phyloP scores from a whole-genome alignment of 1,139 yeast species.

The Pichia norvegensis region DNA sequence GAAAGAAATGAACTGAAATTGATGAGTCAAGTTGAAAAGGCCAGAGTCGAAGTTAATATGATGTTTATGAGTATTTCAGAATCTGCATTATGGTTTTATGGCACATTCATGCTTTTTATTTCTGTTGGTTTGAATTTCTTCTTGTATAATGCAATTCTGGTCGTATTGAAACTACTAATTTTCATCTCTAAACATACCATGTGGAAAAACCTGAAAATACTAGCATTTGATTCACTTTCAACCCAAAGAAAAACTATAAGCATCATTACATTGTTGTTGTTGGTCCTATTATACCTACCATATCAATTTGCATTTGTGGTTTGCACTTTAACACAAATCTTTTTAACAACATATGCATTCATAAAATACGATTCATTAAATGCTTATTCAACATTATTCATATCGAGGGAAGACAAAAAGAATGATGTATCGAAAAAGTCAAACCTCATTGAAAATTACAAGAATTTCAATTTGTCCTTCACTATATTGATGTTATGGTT shows the following conservation, averaged over 20 bases:
- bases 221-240: conserved; percentile 7
- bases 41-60: conserved; percentile 30
- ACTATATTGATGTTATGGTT: conserved; percentile 59
- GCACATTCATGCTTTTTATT: conserved; percentile 48
- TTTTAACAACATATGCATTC: conserved; percentile 9
- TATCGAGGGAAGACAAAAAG: background rate
- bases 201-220: conserved; percentile 6
- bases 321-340: conserved; percentile 45
- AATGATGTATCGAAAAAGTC: background rate
- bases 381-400: conserved; percentile 7
- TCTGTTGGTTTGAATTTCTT: conserved; percentile 40
- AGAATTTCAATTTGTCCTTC: conserved; percentile 49
- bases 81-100: conserved; percentile 46
- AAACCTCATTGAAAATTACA: conserved; percentile 22
- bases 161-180: conserved; percentile 1
- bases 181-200: background rate
- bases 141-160: conserved; percentile 9
- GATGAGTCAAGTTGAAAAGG: conserved; percentile 30
- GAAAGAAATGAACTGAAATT: conserved; percentile 25
- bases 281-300: conserved; percentile 60
- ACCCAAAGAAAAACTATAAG: conserved; percentile 23
- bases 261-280: conserved; percentile 31
- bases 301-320: conserved; percentile 69
- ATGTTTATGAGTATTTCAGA: conserved; percentile 67
- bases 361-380: conserved; percentile 4